Evolutionary conservation across 345 rosid species (phyloP).

Genomic region (Passiflora organensis): DNA sequence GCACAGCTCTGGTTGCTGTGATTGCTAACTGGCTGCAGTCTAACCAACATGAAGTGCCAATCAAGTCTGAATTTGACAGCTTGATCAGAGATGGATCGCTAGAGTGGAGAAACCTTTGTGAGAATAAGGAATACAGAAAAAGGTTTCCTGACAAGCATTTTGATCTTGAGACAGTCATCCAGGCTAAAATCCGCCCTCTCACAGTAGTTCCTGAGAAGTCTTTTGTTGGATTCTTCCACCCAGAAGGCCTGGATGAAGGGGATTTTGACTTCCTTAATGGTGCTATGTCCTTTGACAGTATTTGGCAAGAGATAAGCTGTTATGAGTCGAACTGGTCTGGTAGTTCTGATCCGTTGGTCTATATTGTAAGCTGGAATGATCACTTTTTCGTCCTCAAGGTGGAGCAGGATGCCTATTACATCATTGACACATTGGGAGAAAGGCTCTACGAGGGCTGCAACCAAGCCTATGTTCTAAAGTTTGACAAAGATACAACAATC

Average conservation of each 20-base stretch:
- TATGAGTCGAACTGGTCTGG: slow-evolving; percentile 6
- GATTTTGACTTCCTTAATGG: slow-evolving; percentile 54
- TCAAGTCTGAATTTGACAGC: slow-evolving; percentile 54
- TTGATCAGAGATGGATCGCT: slow-evolving; percentile 61
- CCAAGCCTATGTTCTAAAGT: slow-evolving; percentile 53
- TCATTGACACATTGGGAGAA: slow-evolving; percentile 68
- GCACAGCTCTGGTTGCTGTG: slow-evolving; percentile 62
- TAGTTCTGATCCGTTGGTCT: slow-evolving; percentile 27
- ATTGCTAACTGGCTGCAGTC: slow-evolving; percentile 62
- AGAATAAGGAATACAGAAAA: slow-evolving; percentile 36
- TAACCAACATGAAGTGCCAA: slow-evolving; percentile 46
- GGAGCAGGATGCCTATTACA: slow-evolving; percentile 55
- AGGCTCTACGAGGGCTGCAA: slow-evolving; percentile 58
- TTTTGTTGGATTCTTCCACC: slow-evolving; percentile 60
- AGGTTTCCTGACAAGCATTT: slow-evolving; percentile 67
- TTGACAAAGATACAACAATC: slow-evolving; percentile 42
- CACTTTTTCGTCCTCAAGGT: slow-evolving; percentile 64
- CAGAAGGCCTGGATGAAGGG: slow-evolving; percentile 45
- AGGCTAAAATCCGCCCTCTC: slow-evolving; percentile 47
- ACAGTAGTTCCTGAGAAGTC: slow-evolving; percentile 42
- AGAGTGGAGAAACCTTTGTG: slow-evolving; percentile 67
- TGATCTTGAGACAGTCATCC: slow-evolving; percentile 59
- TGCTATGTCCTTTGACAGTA: slow-evolving; percentile 64
- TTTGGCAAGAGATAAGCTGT: slow-evolving; percentile 55
- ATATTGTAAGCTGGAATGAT: slow-evolving; percentile 69